phyloP scores from a whole-genome alignment of 129 eudicot genomes.

The Saussurea involucrata region DNA sequence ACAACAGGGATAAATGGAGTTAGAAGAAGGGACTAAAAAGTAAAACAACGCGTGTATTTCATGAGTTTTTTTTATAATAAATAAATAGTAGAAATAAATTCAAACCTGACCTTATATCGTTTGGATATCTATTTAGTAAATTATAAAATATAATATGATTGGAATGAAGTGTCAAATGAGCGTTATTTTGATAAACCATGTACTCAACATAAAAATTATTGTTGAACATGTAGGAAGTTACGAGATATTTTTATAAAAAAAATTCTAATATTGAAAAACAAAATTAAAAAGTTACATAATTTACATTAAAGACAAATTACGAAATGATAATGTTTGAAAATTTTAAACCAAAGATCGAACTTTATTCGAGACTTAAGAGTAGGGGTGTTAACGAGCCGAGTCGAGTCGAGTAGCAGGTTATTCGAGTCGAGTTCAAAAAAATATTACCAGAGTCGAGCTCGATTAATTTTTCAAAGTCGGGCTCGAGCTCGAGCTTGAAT shows the following conservation, averaged over 20 bases:
- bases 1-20: not conserved
- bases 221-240: not conserved
- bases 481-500: no score
- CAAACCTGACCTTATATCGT: not conserved
- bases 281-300: no score
- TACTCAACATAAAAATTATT: not conserved
- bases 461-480: no score
- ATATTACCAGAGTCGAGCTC: no score
- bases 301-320: no score
- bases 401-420: no score
- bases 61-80: not conserved
- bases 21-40: not conserved
- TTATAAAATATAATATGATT: not conserved
- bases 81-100: not conserved
- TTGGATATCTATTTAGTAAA: not conserved
- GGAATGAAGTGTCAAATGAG: not conserved
- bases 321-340: not conserved
- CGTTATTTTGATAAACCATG: not conserved
- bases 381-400: no score
- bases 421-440: no score
- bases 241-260: not conserved
- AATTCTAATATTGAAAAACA: not conserved
- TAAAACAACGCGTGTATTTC: not conserved
- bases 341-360: not conserved
- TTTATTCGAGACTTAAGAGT: not conserved